These are phyloP conservation scores for Talaromyces sp. DNA, from an alignment of 2,329 filamentous ascomycete species.

Conservation along the genomic window DNA sequence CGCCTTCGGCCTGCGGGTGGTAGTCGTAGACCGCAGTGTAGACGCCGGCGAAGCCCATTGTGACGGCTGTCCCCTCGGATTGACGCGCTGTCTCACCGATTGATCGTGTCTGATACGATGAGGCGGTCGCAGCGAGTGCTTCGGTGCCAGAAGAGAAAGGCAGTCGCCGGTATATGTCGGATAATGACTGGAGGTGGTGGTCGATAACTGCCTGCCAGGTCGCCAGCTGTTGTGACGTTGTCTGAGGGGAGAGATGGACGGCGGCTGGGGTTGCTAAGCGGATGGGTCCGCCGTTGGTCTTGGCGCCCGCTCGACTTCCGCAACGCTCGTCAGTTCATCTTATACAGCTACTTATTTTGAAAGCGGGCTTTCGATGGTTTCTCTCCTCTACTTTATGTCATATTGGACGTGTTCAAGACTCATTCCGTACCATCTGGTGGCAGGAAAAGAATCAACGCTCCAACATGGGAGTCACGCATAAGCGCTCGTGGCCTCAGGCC, in stretches of 20 bases:
- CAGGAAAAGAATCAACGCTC: no score
- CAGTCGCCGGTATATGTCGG: not conserved
- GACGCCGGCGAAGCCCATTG: conserved; percentile 88
- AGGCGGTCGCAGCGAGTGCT: not conserved
- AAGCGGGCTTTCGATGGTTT: not conserved
- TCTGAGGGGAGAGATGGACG: conserved; percentile 5
- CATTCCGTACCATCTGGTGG: no score
- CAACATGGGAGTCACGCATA: not conserved
- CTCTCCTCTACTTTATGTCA: no score
- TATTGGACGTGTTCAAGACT: no score
- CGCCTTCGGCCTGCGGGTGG: conserved; percentile 76
- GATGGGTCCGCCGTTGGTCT: conserved; percentile 7
- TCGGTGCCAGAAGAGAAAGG: not conserved
- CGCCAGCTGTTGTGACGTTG: conserved; percentile 6
- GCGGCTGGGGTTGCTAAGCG: conserved; percentile 7
- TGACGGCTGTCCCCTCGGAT: conserved; percentile 18
- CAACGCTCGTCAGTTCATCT: not conserved
- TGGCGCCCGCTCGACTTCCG: not conserved
- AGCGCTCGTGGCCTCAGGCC: not conserved
- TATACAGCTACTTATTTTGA: not conserved
- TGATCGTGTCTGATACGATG: not conserved
- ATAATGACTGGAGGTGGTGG: not conserved
- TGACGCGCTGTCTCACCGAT: not conserved
- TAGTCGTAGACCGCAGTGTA: conserved; percentile 94
- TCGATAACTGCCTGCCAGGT: not conserved